Base-by-base conservation (phyloP, 2,329 filamentous ascomycete genomes). In the Hypoxylon sp. region DNA sequence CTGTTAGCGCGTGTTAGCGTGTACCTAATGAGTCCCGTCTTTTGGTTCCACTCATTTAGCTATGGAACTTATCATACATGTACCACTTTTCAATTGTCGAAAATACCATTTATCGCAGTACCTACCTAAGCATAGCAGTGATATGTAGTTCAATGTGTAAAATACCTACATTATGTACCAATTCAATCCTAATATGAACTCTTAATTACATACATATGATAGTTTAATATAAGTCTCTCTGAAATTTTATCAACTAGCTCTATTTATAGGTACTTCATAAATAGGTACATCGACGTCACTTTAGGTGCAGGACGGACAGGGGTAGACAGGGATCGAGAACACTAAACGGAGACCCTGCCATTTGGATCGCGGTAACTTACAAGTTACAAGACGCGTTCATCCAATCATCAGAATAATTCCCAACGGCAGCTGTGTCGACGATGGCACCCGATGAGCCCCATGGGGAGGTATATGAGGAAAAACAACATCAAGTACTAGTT, bases 401-500 rank as follows among this genome's bases (percentile, higher is more conserved):
- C 15, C 38, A 9, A 57, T 9, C 32, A 69, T n/a, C n/a, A n/a
- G n/a, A n/a, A n/a, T n/a, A n/a, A n/a, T n/a, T n/a, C n/a, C n/a
- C n/a, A n/a, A n/a, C n/a, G n/a, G n/a, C n/a, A n/a, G n/a, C n/a
- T n/a, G n/a, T n/a, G n/a, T n/a, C n/a, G n/a, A n/a, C n/a, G n/a
- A n/a, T 69, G 67, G 63, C 61, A 12, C 48, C 55, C 29, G 42
- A 59, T 27, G 55, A 64, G 15, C 16, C n/a, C 11, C n/a, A 60
- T 5, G 43, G 46, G 31, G 61, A 64, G 23, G 50, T 26, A 9
- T 64, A 64, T 23, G 66, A 63, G 38, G 67, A 68, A 37, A 66
- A 64, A 27, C 66, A 68, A 23, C 68, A 70, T 20, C 62, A 66
- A 49, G 67, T 68, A 47, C 31, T 31, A 32, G 7, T 11, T 8